A percentile compares a stretch with the other conserved stretches of the same genome.
Evolutionary conservation across 73 alveolate species (phyloP).

Genomic region (Tetrahymena thermophila): DNA sequence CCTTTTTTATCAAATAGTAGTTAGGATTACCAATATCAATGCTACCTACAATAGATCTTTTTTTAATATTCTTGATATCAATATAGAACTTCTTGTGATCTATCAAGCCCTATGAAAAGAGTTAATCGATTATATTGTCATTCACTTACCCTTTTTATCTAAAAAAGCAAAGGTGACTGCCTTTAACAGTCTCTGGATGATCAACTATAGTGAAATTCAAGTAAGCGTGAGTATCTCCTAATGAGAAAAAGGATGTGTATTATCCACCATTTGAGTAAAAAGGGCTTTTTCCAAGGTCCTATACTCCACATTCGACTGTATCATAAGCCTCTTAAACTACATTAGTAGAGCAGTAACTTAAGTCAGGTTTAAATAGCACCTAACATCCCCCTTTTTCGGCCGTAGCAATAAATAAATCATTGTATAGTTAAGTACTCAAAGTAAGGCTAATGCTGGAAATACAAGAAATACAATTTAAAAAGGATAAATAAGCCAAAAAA

Average conservation of each 20-base stretch:
- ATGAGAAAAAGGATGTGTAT: background rate
- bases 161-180: background rate
- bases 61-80: too few relatives aligned
- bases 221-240: background rate
- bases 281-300: background rate
- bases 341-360: background rate
- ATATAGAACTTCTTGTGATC: background rate
- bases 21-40: background rate
- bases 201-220: background rate
- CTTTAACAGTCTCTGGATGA: too few relatives aligned
- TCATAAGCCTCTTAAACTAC: background rate
- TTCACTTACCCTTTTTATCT: too few relatives aligned
- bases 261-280: background rate
- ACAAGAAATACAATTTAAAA: background rate
- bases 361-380: background rate
- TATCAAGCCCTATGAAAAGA: background rate
- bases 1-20: background rate
- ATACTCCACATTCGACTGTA: background rate
- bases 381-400: background rate
- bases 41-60: background rate
- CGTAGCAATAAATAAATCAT: background rate
- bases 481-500: background rate
- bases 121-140: background rate
- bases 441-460: background rate
- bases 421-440: background rate